These are phyloP conservation scores for Onygenales sp. DNA, from an alignment of 2,329 filamentous ascomycete genomes.

Conservation along the genomic window DNA sequence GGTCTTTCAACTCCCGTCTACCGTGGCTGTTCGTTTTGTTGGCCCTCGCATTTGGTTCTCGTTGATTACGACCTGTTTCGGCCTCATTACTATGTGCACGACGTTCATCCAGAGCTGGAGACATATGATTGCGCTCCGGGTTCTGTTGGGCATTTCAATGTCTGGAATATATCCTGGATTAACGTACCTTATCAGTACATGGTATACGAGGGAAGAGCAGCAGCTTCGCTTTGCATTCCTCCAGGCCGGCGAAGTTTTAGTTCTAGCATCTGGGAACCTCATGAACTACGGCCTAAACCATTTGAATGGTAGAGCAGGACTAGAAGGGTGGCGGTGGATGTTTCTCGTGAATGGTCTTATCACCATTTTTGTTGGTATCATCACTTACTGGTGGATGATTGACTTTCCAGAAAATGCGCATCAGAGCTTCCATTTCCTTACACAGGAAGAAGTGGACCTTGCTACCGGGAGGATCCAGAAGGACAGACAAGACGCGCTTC, in stretches of 20 bases:
- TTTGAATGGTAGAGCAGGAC: slow-evolving; percentile 45
- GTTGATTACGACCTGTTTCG: slow-evolving; percentile 51
- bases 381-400: slow-evolving; percentile 62
- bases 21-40: slow-evolving; percentile 54
- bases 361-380: slow-evolving; percentile 47
- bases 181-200: slow-evolving; percentile 41
- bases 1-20: slow-evolving; percentile 59
- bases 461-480: slow-evolving; percentile 49
- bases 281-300: slow-evolving; percentile 62
- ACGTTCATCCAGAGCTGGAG: slow-evolving; percentile 59
- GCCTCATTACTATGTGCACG: slow-evolving; percentile 57
- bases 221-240: slow-evolving; percentile 57
- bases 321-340: slow-evolving; percentile 61
- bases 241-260: slow-evolving; percentile 54
- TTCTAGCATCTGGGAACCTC: slow-evolving; percentile 56
- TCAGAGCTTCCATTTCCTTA: slow-evolving; percentile 49
- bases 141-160: slow-evolving; percentile 57
- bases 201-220: slow-evolving; percentile 57
- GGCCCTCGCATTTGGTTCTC: slow-evolving; percentile 57
- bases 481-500: slow-evolving; percentile 51
- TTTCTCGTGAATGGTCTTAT: slow-evolving; percentile 58
- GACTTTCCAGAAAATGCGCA: slow-evolving; percentile 57
- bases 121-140: slow-evolving; percentile 59
- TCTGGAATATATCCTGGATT: slow-evolving; percentile 37
- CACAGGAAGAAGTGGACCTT: slow-evolving; percentile 45